Base-by-base conservation (phyloP, 768 basidiomycete species). In the Leccinellum luteum region DNA sequence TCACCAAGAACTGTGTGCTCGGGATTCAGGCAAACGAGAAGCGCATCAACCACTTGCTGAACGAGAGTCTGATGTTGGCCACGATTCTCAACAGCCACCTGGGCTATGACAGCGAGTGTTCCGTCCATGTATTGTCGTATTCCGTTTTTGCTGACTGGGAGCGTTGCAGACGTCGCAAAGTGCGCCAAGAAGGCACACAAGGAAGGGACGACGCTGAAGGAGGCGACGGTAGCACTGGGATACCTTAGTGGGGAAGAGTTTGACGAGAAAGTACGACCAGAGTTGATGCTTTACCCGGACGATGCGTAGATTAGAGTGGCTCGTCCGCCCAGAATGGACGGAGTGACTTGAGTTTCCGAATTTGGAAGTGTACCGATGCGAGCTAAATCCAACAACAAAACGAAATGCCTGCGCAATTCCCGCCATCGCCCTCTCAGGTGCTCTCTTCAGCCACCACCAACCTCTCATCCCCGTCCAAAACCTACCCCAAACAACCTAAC, bases 151-250 rank as follows among this genome's bases (percentile, higher is more conserved):
- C 61, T 70, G 8, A 68, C 41, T 1, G 6, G 7, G n/a, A 19
- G 19, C 17, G 44, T 59, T 43, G 44, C 69, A 98, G 94, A 97
- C 75, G 97, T 98, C 51, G 97, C 97, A 51, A 94, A 92, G 76
- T 93, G 91, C 68, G 97, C 97, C 28, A 99, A 99, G 84, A 98
- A 98, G 74, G 97, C 97, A n/a, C 97, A 98, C 81, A 93, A 90
- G 73, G 94, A 99, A 75, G 97, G 97, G 27, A 91, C 87, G 50
- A 98, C 97, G 58, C 70, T 98, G 73, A 98, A 96, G 79, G 90
- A 94, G 76, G 94, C 97, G 43, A 94, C 94, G 12, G 87, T 98
- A 48, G 74, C 85, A 19, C 82, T 98, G 34, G 93, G 92, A 50
- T 87, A 91, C 74, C 73, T 98, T 66, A 89, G 89, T 1, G 78